Conservation (phyloP, 2,329 filamentous ascomycete genomes). For the Periconia sp. region DNA sequence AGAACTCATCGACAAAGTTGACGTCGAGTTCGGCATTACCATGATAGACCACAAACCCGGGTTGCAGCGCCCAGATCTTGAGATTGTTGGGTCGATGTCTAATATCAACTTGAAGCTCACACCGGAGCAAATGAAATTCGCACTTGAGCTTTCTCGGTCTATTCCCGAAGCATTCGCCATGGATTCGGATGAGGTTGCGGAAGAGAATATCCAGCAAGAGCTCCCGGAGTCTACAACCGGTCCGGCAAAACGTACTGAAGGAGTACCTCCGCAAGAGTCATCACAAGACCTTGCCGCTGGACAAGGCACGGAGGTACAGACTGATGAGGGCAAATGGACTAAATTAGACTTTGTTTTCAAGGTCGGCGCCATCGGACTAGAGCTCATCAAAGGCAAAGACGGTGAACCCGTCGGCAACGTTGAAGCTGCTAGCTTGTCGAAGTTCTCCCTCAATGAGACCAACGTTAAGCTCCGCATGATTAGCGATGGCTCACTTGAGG, state of each 20-base stretch:
- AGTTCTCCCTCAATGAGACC: slow-evolving; percentile 93
- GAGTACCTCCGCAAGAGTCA: slow-evolving; percentile 40
- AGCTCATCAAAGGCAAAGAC: slow-evolving; percentile 79
- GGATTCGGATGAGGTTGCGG: slow-evolving; percentile 69
- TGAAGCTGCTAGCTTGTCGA: slow-evolving; percentile 82
- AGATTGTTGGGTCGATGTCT: slow-evolving; percentile 90
- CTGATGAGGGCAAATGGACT: slow-evolving; percentile 78
- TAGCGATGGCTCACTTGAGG: slow-evolving; percentile 88
- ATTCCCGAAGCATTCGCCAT: slow-evolving; percentile 86
- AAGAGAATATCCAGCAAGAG: slow-evolving; percentile 76
- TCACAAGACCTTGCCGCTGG: slow-evolving; percentile 56
- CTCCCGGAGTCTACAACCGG: slow-evolving; percentile 65
- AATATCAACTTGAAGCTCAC: slow-evolving; percentile 90
- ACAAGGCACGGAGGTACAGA: slow-evolving; percentile 70
- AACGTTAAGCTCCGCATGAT: slow-evolving; percentile 91
- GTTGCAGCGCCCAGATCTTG: slow-evolving; percentile 82
- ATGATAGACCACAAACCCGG: slow-evolving; percentile 85
- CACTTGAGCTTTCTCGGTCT: slow-evolving; percentile 84
- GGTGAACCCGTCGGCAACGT: slow-evolving; percentile 79
- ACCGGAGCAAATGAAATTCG: slow-evolving; percentile 87
- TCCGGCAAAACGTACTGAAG: slow-evolving; percentile 55
- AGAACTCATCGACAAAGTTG: slow-evolving; percentile 96
- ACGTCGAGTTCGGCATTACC: slow-evolving; percentile 89
- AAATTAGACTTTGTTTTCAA: slow-evolving; percentile 92
- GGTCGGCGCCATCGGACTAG: slow-evolving; percentile 84